Percentiles rank a stretch among this genome's conserved stretches.
These are phyloP conservation scores for Rickenella mellea DNA, from an alignment of 768 basidiomycete genomes.

Conservation along the genomic window DNA sequence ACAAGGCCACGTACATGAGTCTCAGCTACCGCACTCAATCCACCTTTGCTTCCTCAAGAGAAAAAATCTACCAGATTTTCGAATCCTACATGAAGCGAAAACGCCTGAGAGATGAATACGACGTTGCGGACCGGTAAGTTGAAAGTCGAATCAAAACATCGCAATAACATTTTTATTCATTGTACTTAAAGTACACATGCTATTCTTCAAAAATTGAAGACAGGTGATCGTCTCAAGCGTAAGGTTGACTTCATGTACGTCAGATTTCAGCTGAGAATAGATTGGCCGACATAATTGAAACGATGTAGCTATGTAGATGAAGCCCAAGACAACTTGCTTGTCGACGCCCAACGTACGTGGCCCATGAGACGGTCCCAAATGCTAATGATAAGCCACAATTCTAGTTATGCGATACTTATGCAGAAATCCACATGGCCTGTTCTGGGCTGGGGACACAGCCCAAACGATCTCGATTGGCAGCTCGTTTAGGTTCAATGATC, in stretches of 20 bases:
- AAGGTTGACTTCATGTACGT: constrained; percentile 49
- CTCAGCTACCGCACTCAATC: constrained; percentile 44
- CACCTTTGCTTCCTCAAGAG: constrained; percentile 42
- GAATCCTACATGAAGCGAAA: constrained; percentile 40
- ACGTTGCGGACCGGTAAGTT: constrained; percentile 50
- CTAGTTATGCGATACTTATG: constrained; percentile 58
- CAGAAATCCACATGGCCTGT: constrained; percentile 53
- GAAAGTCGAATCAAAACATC: no score
- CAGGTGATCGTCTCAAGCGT: constrained; percentile 23
- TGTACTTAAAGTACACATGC: constrained; percentile 34
- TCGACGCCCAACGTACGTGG: constrained; percentile 47
- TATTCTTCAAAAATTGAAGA: constrained; percentile 29
- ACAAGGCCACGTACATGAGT: constrained; percentile 31
- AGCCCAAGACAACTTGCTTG: constrained; percentile 61
- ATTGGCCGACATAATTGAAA: background rate
- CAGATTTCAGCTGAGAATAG: background rate
- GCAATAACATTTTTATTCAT: background rate
- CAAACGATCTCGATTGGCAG: constrained; percentile 71
- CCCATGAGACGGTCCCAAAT: background rate
- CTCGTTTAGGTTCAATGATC: constrained; percentile 60
- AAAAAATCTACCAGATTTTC: constrained; percentile 44
- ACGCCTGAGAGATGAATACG: constrained; percentile 30
- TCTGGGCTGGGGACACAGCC: constrained; percentile 77
- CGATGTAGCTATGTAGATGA: constrained; percentile 63
- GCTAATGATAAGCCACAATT: background rate